Base-by-base conservation (phyloP, 2,329 filamentous ascomycete genomes). In the Phialemonium atrogriseum region DNA sequence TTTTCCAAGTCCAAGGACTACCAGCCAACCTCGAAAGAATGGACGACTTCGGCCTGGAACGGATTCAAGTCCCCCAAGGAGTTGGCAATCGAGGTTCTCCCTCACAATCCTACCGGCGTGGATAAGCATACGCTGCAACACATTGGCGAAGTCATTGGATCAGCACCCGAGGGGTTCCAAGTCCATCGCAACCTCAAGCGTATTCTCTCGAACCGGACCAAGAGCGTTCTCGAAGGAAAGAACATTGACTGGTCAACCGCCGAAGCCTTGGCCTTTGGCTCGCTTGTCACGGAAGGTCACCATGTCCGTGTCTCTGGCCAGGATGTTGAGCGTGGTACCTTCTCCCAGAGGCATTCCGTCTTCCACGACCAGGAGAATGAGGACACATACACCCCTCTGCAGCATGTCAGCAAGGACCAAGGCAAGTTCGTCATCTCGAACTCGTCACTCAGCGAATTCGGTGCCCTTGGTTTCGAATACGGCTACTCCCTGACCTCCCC, bases 31-130 rank as follows among this genome's bases (percentile, higher is more conserved):
- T 84, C 88, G 44, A 94, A 94, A 66, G 91, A 98, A 64, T 98
- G 91, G 91, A 79, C 94, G 47, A 96, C 91, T 7, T 95, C 88
- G 31, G 89, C 91, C 35, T 98, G 91, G 91, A 94, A 98, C 65
- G 89, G 89, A 41, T 96, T 98, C 78, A 96, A 96, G 69, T 94
- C 88, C 19, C 91, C 91, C 50, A 96, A 95, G 70, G 91, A 98
- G 63, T 71, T 98, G 41, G 88, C 89, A 19, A 91, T 81, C 15
- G 91, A 98, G 66, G 79, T 96, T 27, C 70, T 98, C 31, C 88
- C 89, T 30, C 91, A 98, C 64, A 76, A 85, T 48, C 80, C 86
- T 16, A 98, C 91, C 23, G 84, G 78, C 30, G 80, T 96, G 26
- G 78, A 84, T 41, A 54, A 59, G 38, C 72, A 82, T 42, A 79